Evolutionary conservation across 257 asterid species (phyloP).

Genomic region (Jasminum sambac): DNA sequence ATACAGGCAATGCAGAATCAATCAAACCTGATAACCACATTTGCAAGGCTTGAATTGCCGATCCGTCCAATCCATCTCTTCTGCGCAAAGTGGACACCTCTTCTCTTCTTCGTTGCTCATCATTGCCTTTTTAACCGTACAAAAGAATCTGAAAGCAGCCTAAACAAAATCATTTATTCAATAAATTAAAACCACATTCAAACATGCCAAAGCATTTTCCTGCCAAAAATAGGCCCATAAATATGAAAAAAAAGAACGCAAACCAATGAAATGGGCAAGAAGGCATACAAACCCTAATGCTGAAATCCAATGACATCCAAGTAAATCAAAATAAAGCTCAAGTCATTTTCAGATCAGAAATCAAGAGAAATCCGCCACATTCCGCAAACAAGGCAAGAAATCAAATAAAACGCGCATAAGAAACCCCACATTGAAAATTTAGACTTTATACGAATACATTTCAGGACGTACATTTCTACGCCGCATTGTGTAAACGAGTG

Average conservation of each 20-base stretch:
- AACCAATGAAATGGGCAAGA: neutral
- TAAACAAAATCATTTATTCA: slow-evolving; percentile 4
- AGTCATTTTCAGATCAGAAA: slow-evolving; percentile 36
- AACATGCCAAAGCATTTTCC: slow-evolving; percentile 29
- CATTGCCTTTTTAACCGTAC: slow-evolving; percentile 49
- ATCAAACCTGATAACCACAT: slow-evolving; percentile 86
- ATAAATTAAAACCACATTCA: slow-evolving; percentile 21
- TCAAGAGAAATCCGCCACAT: slow-evolving; percentile 22
- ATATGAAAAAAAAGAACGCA: neutral
- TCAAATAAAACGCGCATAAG: neutral
- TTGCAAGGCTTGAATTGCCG: slow-evolving; percentile 92
- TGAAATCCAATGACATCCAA: slow-evolving; percentile 23
- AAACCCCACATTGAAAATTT: slow-evolving; percentile 19
- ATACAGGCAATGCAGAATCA: neutral
- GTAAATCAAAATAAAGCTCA: neutral
- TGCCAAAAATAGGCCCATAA: slow-evolving; percentile 1
- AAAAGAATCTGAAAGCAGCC: slow-evolving; percentile 8
- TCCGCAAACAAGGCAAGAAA: slow-evolving; percentile 23
- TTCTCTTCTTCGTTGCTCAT: slow-evolving; percentile 92
- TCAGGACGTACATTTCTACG: slow-evolving; percentile 32
- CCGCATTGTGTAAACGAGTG: neutral
- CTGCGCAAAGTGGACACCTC: slow-evolving; percentile 96
- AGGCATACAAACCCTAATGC: slow-evolving; percentile 42
- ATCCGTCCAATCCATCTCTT: slow-evolving; percentile 99
- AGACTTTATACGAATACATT: slow-evolving; percentile 15